Conservation (phyloP, 352 stramenopile species). For the Phytophthora rubi region DNA sequence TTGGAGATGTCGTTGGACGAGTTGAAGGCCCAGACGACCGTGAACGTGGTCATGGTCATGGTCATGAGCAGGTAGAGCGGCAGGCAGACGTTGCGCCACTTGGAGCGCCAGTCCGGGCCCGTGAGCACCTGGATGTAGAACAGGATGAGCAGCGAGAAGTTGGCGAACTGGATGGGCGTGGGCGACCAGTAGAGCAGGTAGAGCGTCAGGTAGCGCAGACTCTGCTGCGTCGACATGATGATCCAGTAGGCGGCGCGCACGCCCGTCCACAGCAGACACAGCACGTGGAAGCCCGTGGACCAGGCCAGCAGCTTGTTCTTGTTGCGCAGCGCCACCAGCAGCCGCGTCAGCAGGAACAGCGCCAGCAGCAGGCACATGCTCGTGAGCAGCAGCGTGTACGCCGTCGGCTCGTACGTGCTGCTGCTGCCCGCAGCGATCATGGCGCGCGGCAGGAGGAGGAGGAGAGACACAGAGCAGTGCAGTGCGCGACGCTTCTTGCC, state of each 20-base stretch:
- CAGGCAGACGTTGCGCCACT: conserved; percentile 83
- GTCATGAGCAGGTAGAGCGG: conserved; percentile 85
- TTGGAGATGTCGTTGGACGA: conserved; percentile 86
- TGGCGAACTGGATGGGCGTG: conserved; percentile 89
- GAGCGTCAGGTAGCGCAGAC: conserved; percentile 82
- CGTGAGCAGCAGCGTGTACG: conserved; percentile 83
- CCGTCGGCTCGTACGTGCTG: conserved; percentile 58
- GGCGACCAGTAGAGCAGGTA: conserved; percentile 90
- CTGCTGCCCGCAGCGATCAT: conserved; percentile 38
- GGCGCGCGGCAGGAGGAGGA: background rate
- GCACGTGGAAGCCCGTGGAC: conserved; percentile 82
- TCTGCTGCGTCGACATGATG: conserved; percentile 75
- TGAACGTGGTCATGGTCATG: conserved; percentile 86
- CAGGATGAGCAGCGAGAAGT: conserved; percentile 87
- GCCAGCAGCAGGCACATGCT: conserved; percentile 78
- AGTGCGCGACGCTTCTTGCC: conserved; percentile 11
- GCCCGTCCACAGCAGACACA: conserved; percentile 85
- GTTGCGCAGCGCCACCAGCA: conserved; percentile 70
- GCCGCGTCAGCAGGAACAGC: conserved; percentile 73
- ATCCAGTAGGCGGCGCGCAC: conserved; percentile 87
- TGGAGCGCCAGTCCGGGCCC: conserved; percentile 70
- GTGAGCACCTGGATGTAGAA: conserved; percentile 91
- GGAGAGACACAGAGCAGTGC: too few species aligned
- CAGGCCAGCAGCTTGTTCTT: conserved; percentile 88
- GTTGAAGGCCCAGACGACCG: conserved; percentile 85